Percentiles rank a stretch among this genome's conserved stretches.
These are phyloP conservation scores for Ustilago trichophora DNA, from an alignment of 1,284 basidiomycete species.

Conservation along the genomic window DNA sequence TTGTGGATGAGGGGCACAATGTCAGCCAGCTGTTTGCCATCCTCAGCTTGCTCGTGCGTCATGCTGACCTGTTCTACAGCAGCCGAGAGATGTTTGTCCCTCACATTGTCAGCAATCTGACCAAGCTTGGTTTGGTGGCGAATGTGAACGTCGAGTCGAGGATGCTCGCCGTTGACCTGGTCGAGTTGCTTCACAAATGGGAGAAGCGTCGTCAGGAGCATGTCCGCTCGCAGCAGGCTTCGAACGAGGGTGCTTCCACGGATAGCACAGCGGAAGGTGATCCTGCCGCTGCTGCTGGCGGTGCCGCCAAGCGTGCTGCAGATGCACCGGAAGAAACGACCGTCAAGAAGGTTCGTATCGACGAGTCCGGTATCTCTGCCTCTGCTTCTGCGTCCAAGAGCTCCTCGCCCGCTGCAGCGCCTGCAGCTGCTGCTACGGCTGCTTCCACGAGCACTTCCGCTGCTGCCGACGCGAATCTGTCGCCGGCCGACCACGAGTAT, in stretches of 20 bases:
- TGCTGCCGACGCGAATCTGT: constrained; percentile 7
- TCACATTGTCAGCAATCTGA: constrained; percentile 89
- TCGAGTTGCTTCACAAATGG: constrained; percentile 68
- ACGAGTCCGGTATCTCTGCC: constrained; percentile 67
- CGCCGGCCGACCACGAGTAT: constrained; percentile 52
- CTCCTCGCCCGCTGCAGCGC: constrained; percentile 49
- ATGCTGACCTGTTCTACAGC: constrained; percentile 90
- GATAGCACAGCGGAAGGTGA: constrained; percentile 14
- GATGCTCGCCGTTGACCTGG: constrained; percentile 69
- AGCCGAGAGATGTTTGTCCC: constrained; percentile 94
- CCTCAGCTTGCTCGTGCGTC: constrained; percentile 90
- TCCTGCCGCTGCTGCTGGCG: constrained; percentile 2
- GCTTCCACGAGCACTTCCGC: background rate
- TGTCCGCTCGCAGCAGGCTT: constrained; percentile 63
- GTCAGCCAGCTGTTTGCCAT: constrained; percentile 86
- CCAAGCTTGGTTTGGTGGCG: constrained; percentile 83
- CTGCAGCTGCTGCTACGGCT: constrained; percentile 10
- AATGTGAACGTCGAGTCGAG: constrained; percentile 79
- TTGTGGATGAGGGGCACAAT: constrained; percentile 85
- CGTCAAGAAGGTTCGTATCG: constrained; percentile 69
- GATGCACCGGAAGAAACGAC: constrained; percentile 40
- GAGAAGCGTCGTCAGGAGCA: constrained; percentile 66
- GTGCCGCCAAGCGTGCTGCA: constrained; percentile 30
- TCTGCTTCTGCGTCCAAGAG: constrained; percentile 61
- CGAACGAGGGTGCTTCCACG: background rate